phyloP scores from a whole-genome alignment of 768 basidiomycete species.

The Kwoniella dejecticola region DNA sequence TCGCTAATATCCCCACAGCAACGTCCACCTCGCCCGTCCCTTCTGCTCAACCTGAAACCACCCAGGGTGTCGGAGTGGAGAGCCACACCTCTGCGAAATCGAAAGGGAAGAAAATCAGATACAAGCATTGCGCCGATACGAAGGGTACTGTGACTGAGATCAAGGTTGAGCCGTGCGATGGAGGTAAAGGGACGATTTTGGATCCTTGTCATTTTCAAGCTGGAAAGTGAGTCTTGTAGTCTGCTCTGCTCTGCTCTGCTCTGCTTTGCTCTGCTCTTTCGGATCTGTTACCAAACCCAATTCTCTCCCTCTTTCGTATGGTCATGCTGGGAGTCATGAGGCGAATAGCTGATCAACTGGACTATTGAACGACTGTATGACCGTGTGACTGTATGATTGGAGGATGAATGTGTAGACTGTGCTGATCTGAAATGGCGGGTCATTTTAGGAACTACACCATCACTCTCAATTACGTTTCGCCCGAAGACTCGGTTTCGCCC shows the following conservation, averaged over 20 bases:
- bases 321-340: too few relatives aligned
- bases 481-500: slow-evolving; percentile 16
- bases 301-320: too few relatives aligned
- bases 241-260: too few relatives aligned
- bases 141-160: slow-evolving; percentile 22
- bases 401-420: too few relatives aligned
- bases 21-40: neutral
- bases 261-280: too few relatives aligned
- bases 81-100: neutral
- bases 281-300: too few relatives aligned
- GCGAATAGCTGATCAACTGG: too few relatives aligned
- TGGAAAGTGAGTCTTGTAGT: slow-evolving; percentile 15
- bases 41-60: neutral
- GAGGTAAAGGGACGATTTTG: slow-evolving; percentile 23
- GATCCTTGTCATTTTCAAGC: slow-evolving; percentile 30
- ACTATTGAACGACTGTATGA: too few relatives aligned
- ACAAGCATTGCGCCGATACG: slow-evolving; percentile 22
- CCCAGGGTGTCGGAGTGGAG: too few relatives aligned
- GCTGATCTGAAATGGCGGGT: neutral
- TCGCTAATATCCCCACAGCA: too few relatives aligned
- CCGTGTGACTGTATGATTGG: too few relatives aligned
- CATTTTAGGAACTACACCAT: slow-evolving; percentile 40
- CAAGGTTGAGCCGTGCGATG: slow-evolving; percentile 20
- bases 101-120: slow-evolving; percentile 19
- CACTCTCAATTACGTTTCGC: slow-evolving; percentile 30